Evolutionary conservation across 331 rosid genomes (phyloP).

Genomic region (Acacia pycnantha): DNA sequence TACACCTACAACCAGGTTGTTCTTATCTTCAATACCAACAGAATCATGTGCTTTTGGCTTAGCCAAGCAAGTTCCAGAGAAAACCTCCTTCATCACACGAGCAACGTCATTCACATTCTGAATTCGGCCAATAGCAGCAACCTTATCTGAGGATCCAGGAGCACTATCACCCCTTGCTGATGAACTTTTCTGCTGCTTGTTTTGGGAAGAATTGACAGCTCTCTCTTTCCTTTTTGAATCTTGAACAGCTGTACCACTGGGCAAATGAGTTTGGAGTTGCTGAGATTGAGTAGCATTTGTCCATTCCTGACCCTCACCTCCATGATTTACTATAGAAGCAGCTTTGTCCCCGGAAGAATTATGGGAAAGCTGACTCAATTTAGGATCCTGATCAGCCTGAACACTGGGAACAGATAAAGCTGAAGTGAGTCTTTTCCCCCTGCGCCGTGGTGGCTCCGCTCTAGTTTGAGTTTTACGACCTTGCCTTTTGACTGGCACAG

Average conservation of each 20-base stretch:
- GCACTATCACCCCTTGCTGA: constrained; percentile 49
- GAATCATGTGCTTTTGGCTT: constrained; percentile 61
- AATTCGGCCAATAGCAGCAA: constrained; percentile 61
- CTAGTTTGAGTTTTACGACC: constrained; percentile 79
- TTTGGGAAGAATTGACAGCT: constrained; percentile 45
- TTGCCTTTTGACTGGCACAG: constrained; percentile 59
- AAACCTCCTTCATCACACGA: constrained; percentile 98
- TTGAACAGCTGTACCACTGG: constrained; percentile 48
- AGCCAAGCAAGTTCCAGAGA: constrained; percentile 80
- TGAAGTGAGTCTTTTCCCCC: constrained; percentile 65
- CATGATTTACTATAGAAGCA: constrained; percentile 37
- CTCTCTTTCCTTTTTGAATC: constrained; percentile 78
- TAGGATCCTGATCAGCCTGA: constrained; percentile 52
- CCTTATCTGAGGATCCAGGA: constrained; percentile 64
- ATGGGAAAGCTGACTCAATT: constrained; percentile 45
- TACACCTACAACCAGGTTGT: constrained; percentile 31
- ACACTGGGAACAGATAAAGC: constrained; percentile 43
- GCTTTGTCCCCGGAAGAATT: constrained; percentile 51
- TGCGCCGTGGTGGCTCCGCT: constrained; percentile 74
- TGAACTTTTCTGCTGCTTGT: constrained; percentile 56
- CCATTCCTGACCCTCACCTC: constrained; percentile 44
- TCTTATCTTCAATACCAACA: constrained; percentile 54
- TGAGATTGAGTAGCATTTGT: constrained; percentile 49
- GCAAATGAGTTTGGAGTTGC: constrained; percentile 44
- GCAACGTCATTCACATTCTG: constrained; percentile 92